Percentiles rank a stretch among this genome's conserved stretches.
Conservation (phyloP, 495 filamentous ascomycete species). For the Aspergillus asperescens region DNA sequence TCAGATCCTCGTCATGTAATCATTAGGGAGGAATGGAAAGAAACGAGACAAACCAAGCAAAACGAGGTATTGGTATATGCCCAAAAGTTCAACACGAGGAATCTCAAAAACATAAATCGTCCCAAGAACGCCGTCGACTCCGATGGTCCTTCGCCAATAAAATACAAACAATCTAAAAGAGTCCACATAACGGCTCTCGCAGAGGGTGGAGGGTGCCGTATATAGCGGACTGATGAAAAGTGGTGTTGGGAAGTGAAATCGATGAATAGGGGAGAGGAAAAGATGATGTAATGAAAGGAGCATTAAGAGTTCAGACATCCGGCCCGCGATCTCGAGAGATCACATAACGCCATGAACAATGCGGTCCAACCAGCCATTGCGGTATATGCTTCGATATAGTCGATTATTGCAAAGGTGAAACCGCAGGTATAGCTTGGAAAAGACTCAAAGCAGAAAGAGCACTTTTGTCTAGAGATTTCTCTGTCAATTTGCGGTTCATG, state of each 20-base stretch:
- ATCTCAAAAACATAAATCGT: slow-evolving; percentile 17
- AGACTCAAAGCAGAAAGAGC: slow-evolving; percentile 8
- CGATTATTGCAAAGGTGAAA: neutral
- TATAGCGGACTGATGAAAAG: slow-evolving; percentile 27
- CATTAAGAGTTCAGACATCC: slow-evolving; percentile 44
- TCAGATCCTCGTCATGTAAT: slow-evolving; percentile 14
- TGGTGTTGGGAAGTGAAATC: slow-evolving; percentile 11
- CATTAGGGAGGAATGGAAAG: slow-evolving; percentile 12
- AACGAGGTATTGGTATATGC: slow-evolving; percentile 1
- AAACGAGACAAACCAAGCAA: slow-evolving; percentile 16
- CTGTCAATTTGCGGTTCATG: neutral
- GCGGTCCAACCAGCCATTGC: slow-evolving; percentile 20
- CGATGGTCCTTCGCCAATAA: slow-evolving; percentile 32
- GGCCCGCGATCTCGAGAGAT: slow-evolving; percentile 39
- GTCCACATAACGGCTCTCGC: slow-evolving; percentile 32
- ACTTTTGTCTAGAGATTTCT: slow-evolving; percentile 13
- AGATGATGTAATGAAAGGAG: slow-evolving; percentile 23
- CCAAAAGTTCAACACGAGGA: slow-evolving; percentile 8
- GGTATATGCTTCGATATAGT: neutral
- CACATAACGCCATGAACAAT: slow-evolving; percentile 43
- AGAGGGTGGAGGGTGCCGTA: slow-evolving; percentile 26
- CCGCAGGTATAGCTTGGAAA: slow-evolving; percentile 8
- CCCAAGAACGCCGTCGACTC: slow-evolving; percentile 29
- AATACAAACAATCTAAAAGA: slow-evolving; percentile 45
- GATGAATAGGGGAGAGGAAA: slow-evolving; percentile 21